Percentiles rank a stretch among this genome's conserved stretches.
Conservation (phyloP, 2,329 filamentous ascomycete species). For the Elsinoe arachidis region DNA sequence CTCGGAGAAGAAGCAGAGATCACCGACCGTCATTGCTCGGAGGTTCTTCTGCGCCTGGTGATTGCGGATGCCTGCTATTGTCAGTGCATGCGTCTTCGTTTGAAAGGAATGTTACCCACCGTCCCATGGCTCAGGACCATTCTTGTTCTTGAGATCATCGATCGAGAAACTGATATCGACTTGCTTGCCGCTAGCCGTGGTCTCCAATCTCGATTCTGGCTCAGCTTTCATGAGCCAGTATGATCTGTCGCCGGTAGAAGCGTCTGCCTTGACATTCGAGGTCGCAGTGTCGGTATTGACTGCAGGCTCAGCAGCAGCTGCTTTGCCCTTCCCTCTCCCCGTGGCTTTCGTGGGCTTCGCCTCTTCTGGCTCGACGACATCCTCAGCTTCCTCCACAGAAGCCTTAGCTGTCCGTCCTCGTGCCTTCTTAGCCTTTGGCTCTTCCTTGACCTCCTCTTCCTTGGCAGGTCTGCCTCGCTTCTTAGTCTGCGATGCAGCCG, state of each 20-base stretch:
- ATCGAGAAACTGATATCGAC: slow-evolving; percentile 90
- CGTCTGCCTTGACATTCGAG: slow-evolving; percentile 1
- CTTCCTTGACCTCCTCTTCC: slow-evolving; percentile 11
- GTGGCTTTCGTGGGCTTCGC: slow-evolving; percentile 8
- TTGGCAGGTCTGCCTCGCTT: slow-evolving; percentile 25
- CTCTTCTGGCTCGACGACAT: slow-evolving; percentile 13
- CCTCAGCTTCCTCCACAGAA: slow-evolving; percentile 15
- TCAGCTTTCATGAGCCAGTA: slow-evolving; percentile 51
- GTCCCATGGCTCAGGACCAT: slow-evolving; percentile 80
- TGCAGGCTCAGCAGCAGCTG: slow-evolving; percentile 2
- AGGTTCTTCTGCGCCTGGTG: slow-evolving; percentile 73
- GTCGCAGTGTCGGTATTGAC: slow-evolving; percentile 13
- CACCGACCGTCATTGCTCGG: slow-evolving; percentile 80
- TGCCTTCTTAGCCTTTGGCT: slow-evolving; percentile 16
- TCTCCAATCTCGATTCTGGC: slow-evolving; percentile 72
- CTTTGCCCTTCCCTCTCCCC: slow-evolving; percentile 18
- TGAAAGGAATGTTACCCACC: slow-evolving; percentile 46
- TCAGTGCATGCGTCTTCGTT: slow-evolving; percentile 17
- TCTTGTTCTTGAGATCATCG: slow-evolving; percentile 68
- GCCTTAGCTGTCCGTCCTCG: slow-evolving; percentile 17
- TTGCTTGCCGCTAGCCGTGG: slow-evolving; percentile 60
- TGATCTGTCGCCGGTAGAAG: slow-evolving; percentile 17
- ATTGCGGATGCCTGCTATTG: slow-evolving; percentile 37
- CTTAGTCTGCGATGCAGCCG: slow-evolving; percentile 4
- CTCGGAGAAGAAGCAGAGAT: slow-evolving; percentile 95